phyloP scores from a whole-genome alignment of 192 early-diverging fungal genomes.

The Backusella parvicylindrica region DNA sequence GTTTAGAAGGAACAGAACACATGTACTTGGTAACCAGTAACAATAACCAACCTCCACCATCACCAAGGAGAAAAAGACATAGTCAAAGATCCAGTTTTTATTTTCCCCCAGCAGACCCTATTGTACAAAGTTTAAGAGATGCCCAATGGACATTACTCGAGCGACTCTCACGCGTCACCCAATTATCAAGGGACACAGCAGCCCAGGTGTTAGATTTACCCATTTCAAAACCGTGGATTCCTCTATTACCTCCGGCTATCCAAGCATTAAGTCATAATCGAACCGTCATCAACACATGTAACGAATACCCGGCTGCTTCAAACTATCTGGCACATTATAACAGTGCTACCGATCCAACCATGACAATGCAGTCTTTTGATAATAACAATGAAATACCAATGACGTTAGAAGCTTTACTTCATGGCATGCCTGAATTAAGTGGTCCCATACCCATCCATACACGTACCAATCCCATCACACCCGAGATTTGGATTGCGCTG shows the following conservation, averaged over 20 bases:
- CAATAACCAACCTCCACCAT: not conserved
- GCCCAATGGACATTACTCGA: constrained; percentile 73
- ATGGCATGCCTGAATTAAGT: not conserved
- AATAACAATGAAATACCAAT: not conserved
- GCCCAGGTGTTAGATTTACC: constrained; percentile 45
- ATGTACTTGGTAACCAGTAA: not conserved
- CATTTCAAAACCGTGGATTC: constrained; percentile 49
- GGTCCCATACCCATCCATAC: constrained; percentile 19
- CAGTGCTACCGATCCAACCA: not conserved
- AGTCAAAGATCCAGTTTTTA: not conserved
- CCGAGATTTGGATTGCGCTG: constrained; percentile 67
- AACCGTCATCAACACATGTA: constrained; percentile 52
- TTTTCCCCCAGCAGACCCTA: not conserved
- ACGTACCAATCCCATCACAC: constrained; percentile 48
- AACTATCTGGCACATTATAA: constrained; percentile 70
- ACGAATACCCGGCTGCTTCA: constrained; percentile 68
- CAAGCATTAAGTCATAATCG: constrained; percentile 46
- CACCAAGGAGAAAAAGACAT: not conserved
- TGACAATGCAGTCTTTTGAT: no score
- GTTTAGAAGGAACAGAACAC: not conserved
- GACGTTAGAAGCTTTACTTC: not conserved
- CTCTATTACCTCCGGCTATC: constrained; percentile 43
- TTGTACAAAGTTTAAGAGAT: constrained; percentile 27
- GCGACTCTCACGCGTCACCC: constrained; percentile 67
- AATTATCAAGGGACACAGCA: constrained; percentile 62